Evolutionary conservation across 495 filamentous ascomycete genomes (phyloP).

Genomic region (Trichoderma erinaceum): DNA sequence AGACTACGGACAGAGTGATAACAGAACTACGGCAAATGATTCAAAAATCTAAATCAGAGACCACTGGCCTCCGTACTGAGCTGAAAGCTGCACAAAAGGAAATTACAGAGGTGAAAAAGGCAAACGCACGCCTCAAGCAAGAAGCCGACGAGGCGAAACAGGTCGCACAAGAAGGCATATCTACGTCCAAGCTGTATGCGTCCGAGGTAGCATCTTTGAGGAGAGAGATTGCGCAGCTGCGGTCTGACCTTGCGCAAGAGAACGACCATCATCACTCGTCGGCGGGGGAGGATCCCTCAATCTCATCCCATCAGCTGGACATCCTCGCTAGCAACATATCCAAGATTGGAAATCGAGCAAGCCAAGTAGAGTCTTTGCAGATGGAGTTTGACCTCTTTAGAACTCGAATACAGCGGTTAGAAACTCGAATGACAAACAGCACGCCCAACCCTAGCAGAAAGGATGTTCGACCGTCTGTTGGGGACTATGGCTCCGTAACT

Average conservation of each 20-base stretch:
- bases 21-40: slow-evolving; percentile 7
- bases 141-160: slow-evolving; percentile 3
- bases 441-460: neutral
- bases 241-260: slow-evolving; percentile 26
- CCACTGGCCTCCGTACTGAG: neutral
- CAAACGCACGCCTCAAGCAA: neutral
- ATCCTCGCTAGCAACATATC: slow-evolving; percentile 33
- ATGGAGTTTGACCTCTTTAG: slow-evolving; percentile 38
- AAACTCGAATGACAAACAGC: slow-evolving; percentile 17
- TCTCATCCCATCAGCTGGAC: slow-evolving; percentile 32
- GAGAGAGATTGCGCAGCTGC: slow-evolving; percentile 24
- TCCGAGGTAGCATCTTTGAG: slow-evolving; percentile 21
- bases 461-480: neutral
- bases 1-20: slow-evolving; percentile 1
- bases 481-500: neutral
- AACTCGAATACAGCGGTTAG: slow-evolving; percentile 29
- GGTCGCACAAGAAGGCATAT: slow-evolving; percentile 11
- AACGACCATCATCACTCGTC: slow-evolving; percentile 17
- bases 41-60: neutral
- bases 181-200: slow-evolving; percentile 13
- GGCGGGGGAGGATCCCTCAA: slow-evolving; percentile 14
- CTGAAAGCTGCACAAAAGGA: neutral
- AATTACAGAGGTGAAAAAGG: neutral
- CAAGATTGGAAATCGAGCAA: slow-evolving; percentile 32
- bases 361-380: slow-evolving; percentile 35